Conservation (phyloP, 768 basidiomycete species). For the Filobasidium wieringae region DNA sequence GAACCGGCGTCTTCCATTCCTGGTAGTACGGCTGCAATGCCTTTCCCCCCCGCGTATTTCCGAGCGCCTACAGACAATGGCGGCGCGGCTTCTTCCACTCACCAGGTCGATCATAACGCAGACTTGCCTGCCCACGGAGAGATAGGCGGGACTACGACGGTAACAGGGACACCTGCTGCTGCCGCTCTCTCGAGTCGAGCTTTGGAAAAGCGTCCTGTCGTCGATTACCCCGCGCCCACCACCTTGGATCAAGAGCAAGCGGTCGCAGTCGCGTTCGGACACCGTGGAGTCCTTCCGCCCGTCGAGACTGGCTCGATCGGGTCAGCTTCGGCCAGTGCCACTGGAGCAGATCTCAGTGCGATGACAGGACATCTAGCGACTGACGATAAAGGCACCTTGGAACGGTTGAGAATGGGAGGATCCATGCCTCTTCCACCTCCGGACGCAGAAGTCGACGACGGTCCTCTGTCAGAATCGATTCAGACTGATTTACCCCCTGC, state of each 20-base stretch:
- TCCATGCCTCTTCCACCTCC: conserved; percentile 20
- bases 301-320: not conserved
- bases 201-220: conserved; percentile 8
- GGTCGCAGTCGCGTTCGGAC: conserved; percentile 22
- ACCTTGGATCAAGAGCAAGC: conserved; percentile 33
- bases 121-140: not conserved
- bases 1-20: not conserved
- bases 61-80: not conserved
- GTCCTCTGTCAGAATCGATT: not conserved
- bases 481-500: not conserved
- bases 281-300: conserved; percentile 23
- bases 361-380: conserved; percentile 29
- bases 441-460: not conserved
- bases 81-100: not conserved
- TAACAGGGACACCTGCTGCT: not conserved
- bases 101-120: not conserved
- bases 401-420: conserved; percentile 26
- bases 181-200: conserved; percentile 1
- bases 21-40: not conserved
- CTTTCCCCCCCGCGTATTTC: conserved; percentile 11
- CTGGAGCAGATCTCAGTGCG: not conserved
- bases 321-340: conserved; percentile 3
- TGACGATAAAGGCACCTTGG: conserved; percentile 35
- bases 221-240: conserved; percentile 36
- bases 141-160: not conserved